These are phyloP conservation scores for Floccularia luteovirens DNA, from an alignment of 768 basidiomycete genomes.

Conservation along the genomic window DNA sequence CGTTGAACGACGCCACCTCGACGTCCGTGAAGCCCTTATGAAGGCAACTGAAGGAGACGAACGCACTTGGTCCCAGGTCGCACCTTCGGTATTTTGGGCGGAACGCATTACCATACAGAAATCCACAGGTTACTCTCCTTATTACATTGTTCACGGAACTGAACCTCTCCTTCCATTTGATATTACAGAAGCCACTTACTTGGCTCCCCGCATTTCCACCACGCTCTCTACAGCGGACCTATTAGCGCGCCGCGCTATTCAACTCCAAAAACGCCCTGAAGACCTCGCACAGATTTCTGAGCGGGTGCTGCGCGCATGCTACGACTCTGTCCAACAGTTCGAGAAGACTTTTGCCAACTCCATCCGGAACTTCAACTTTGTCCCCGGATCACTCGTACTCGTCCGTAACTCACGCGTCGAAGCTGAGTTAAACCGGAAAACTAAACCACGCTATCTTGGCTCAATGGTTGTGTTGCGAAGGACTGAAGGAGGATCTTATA, in stretches of 20 bases:
- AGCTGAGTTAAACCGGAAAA: slow-evolving; percentile 17
- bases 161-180: slow-evolving; percentile 20
- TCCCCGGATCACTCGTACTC: slow-evolving; percentile 20
- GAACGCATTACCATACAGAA: slow-evolving; percentile 17
- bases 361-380: slow-evolving; percentile 10
- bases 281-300: slow-evolving; percentile 7
- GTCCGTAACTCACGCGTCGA: slow-evolving; percentile 20
- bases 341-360: not conserved
- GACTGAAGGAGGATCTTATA: slow-evolving; percentile 16
- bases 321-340: too few species aligned
- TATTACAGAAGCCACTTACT: slow-evolving; percentile 12
- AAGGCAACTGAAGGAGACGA: slow-evolving; percentile 19
- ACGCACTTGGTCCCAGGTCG: slow-evolving; percentile 16
- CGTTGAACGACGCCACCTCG: slow-evolving; percentile 20
- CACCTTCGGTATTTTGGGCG: slow-evolving; percentile 18
- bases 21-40: slow-evolving; percentile 18
- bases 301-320: slow-evolving; percentile 5
- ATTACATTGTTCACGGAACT: slow-evolving; percentile 16
- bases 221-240: slow-evolving; percentile 7
- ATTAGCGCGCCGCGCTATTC: slow-evolving; percentile 5
- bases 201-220: slow-evolving; percentile 2
- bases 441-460: slow-evolving; percentile 21
- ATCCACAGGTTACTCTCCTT: slow-evolving; percentile 21
- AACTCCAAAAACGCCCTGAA: slow-evolving; percentile 10
- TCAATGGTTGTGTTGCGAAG: slow-evolving; percentile 20